phyloP scores from a whole-genome alignment of 768 basidiomycete genomes.

The Mycena pura region DNA sequence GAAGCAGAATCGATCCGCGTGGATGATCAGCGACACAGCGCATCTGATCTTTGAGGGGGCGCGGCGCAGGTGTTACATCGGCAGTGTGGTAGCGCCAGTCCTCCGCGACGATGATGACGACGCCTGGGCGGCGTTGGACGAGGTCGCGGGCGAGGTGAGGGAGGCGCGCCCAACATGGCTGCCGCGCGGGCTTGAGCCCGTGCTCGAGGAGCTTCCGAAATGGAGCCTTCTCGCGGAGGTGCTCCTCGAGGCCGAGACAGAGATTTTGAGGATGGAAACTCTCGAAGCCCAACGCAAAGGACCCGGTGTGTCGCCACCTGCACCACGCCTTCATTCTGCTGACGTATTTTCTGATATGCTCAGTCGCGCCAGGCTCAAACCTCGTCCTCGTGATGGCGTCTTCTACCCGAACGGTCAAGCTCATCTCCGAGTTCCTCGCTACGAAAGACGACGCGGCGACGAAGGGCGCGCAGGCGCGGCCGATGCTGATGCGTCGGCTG shows the following conservation, averaged over 20 bases:
- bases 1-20: constrained; percentile 77
- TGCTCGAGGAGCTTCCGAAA: constrained; percentile 94
- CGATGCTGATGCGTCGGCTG: constrained; percentile 83
- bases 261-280: constrained; percentile 70
- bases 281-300: constrained; percentile 46
- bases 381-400: constrained; percentile 89
- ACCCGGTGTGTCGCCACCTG: constrained; percentile 5
- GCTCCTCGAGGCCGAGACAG: constrained; percentile 85
- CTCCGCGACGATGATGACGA: constrained; percentile 77
- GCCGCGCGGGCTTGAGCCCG: constrained; percentile 80
- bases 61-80: constrained; percentile 79
- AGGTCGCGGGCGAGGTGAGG: constrained; percentile 52
- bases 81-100: constrained; percentile 40
- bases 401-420: constrained; percentile 74
- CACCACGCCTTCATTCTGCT: not conserved
- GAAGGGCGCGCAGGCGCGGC: constrained; percentile 67
- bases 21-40: constrained; percentile 94
- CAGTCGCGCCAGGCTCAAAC: constrained; percentile 64
- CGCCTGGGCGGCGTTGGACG: constrained; percentile 76
- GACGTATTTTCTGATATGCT: not conserved
- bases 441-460: constrained; percentile 63
- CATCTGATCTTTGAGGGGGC: constrained; percentile 84
- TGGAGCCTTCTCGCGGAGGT: constrained; percentile 89
- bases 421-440: constrained; percentile 82
- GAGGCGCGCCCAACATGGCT: constrained; percentile 62